phyloP scores from a whole-genome alignment of 1,139 yeast genomes.

The Sugiyamaella sp. region DNA sequence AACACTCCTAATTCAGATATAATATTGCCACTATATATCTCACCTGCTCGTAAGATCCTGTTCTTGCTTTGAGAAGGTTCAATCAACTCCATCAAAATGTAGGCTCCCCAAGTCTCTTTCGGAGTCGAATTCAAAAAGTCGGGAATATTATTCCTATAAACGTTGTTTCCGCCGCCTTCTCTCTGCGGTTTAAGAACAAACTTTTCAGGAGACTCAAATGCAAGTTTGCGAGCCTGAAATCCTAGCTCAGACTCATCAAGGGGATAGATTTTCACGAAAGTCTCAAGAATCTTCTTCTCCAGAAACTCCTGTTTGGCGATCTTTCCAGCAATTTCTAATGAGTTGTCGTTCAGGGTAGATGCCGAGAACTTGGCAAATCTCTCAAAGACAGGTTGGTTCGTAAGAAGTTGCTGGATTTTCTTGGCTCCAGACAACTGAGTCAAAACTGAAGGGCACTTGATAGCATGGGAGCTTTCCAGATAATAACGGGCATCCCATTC shows the following conservation, averaged over 20 bases:
- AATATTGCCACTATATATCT: constrained; percentile 64
- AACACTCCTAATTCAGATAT: constrained; percentile 90
- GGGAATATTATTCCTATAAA: constrained; percentile 85
- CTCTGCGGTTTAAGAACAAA: constrained; percentile 95
- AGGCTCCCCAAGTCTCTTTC: constrained; percentile 84
- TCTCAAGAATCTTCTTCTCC: constrained; percentile 39
- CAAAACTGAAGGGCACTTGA: constrained; percentile 86
- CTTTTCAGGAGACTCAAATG: constrained; percentile 64
- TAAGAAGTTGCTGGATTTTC: constrained; percentile 85
- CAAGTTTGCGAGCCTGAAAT: constrained; percentile 62
- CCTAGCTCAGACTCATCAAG: constrained; percentile 75
- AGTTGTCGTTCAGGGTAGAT: constrained; percentile 27
- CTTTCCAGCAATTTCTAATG: neutral
- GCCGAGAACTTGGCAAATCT: constrained; percentile 45
- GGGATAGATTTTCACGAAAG: constrained; percentile 88
- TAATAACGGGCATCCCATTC: constrained; percentile 79
- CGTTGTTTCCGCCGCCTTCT: constrained; percentile 94
- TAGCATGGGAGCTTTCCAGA: constrained; percentile 75
- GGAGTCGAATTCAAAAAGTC: constrained; percentile 60
- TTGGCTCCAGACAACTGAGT: constrained; percentile 93
- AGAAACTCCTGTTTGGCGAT: neutral
- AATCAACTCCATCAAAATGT: constrained; percentile 91
- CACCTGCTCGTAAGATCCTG: constrained; percentile 68
- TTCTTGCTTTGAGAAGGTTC: constrained; percentile 71
- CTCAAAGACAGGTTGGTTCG: constrained; percentile 54